Conservation (phyloP, 2,329 filamentous ascomycete genomes). For the Aspergillus jensenii region DNA sequence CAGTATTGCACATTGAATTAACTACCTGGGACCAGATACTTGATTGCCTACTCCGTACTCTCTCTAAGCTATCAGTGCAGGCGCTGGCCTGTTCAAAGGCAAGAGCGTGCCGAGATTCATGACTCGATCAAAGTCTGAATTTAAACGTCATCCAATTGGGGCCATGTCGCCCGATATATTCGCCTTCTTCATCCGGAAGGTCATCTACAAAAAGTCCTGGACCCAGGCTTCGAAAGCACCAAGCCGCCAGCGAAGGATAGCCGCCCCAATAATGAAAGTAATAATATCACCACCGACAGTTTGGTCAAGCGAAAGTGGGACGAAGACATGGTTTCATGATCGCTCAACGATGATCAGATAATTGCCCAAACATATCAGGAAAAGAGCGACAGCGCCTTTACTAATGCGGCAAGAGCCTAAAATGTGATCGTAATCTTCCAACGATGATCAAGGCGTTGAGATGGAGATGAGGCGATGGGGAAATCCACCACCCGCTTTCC, state of each 20-base stretch:
- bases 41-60: background rate
- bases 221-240: background rate
- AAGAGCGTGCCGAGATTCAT: background rate
- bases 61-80: background rate
- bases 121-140: background rate
- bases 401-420: slow-evolving; percentile 28
- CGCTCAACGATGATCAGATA: slow-evolving; percentile 30
- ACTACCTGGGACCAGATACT: background rate
- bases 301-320: slow-evolving; percentile 12
- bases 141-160: background rate
- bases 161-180: background rate
- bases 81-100: background rate
- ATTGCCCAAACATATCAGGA: slow-evolving; percentile 21
- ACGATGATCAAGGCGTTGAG: slow-evolving; percentile 1
- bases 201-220: background rate
- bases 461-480: slow-evolving; percentile 2
- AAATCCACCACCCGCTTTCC: background rate
- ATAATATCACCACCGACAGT: background rate
- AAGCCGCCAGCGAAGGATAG: background rate
- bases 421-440: slow-evolving; percentile 28
- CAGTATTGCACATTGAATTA: too few species aligned
- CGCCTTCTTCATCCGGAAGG: background rate
- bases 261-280: background rate
- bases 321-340: slow-evolving; percentile 16
- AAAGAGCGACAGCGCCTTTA: slow-evolving; percentile 24